Evolutionary conservation across 2,329 filamentous ascomycete genomes (phyloP), one percentile per base, ranked within the genome.

Genomic region (Sporothrix sp.): DNA sequence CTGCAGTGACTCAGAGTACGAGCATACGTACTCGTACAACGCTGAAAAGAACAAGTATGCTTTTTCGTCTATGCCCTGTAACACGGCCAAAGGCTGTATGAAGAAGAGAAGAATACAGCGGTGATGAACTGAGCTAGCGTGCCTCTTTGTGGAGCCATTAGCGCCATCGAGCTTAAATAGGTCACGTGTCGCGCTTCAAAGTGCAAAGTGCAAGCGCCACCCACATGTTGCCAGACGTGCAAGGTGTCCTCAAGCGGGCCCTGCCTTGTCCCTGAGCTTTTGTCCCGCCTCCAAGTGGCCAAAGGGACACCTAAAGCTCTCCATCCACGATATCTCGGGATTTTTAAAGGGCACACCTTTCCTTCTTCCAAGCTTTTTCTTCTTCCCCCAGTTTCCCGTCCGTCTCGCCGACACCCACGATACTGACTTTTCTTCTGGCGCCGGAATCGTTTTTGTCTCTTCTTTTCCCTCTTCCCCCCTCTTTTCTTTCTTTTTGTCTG

Each of bases 181-280:
- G 42, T 49, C 37, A 49, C 47, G 47, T 49, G 47, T 16, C 14
- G 20, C 30, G 30, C 13, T 25, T 25, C 40, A 44, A 43, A 43
- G 33, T 37, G 44, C 23, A 33, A 48, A n/a, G 27, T 30, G 46
- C 25, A 33, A 28, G 20, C 48, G 38, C 48, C 48, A 43, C 38
- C 35, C 25, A 27, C 46, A 48, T 43, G n/a, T 43, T 23, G 48
- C 54, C 47, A 45, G 50, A 52, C 44, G 47, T 57, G 56, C 53
- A 54, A 57, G 56, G 56, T 57, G 56, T 57, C 56, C 56, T 57
- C 54, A 57, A 56, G 50, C 48, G 54, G 51, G 52, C 37, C 49
- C 54, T n/a, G 39, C 43, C 59, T 57, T 21, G 30, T 21, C 10
- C 50, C 18, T 52, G 30, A 40, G 8, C 27, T 27, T 43, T 42